Base-by-base conservation (phyloP, 2,329 filamentous ascomycete genomes). In the Hypoxylon sp. region DNA sequence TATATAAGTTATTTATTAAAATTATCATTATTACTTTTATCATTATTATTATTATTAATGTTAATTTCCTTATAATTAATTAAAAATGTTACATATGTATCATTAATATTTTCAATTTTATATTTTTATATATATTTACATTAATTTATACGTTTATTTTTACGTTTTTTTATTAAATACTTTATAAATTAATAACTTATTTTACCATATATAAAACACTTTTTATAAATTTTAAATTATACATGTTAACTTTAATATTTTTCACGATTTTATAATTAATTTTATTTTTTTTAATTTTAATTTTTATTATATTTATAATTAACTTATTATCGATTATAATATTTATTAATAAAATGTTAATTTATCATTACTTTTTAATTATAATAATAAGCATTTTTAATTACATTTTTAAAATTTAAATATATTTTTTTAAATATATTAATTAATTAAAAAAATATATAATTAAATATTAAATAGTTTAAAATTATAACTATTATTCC, bases 141-240 rank as follows among this genome's bases (percentile, higher is more conserved):
- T 21, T 35, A 56, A 13, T 21, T 56, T 44, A 21, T 11, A 35
- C 27, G 10, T 32, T 56, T 32, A 35, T 21, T 56, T 13, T 32
- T 31, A 35, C 24, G 10, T 2, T 56, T 56, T 21, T 21, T 13
- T 7, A 35, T 13, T 11, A 29, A 11, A 56, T 56, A 24, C 17
- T 57, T 57, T 10, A n/a, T 57, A 24, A 48, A 57, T 57, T 57
- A 57, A 48, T 37, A 57, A 21, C 17, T n/a, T 15, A 1, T 5
- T 37, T 57, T 57, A 19, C 6, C 8, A 24, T 35, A 57, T 21
- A 57, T 57, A 57, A 47, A 57, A 37, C 17, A 57, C 35, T 47
- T 57, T 48, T 57, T 56, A n/a, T n/a, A n/a, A n/a, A 44, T 42
- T 42, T 24, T 27, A n/a, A n/a, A n/a, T 54, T 52, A 52, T 52